These are phyloP conservation scores for Colletotrichum chrysophilum DNA, from an alignment of 2,329 filamentous ascomycete genomes.

Conservation along the genomic window DNA sequence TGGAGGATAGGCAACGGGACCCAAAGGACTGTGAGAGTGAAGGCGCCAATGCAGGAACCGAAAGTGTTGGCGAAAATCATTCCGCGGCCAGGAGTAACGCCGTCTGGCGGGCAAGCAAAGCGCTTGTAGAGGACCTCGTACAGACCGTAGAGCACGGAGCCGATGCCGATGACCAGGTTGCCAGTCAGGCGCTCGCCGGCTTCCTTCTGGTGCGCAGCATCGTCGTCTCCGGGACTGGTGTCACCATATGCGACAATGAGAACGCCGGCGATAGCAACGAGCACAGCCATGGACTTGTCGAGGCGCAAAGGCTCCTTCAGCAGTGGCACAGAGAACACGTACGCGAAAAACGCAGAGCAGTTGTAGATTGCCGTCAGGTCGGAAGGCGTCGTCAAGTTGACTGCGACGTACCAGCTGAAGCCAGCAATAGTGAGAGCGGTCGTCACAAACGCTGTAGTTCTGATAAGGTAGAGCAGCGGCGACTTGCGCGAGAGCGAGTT, in stretches of 20 bases:
- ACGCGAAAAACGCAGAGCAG: slow-evolving; percentile 98
- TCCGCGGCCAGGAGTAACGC: slow-evolving; percentile 81
- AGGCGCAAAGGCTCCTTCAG: slow-evolving; percentile 82
- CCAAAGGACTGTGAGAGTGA: slow-evolving; percentile 90
- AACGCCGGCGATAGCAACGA: slow-evolving; percentile 86
- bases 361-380: slow-evolving; percentile 99
- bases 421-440: slow-evolving; percentile 88
- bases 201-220: slow-evolving; percentile 46
- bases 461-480: slow-evolving; percentile 72
- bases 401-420: slow-evolving; percentile 93
- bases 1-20: slow-evolving; percentile 88
- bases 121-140: slow-evolving; percentile 98
- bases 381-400: slow-evolving; percentile 89
- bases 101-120: slow-evolving; percentile 90
- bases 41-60: slow-evolving; percentile 83
- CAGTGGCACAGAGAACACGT: slow-evolving; percentile 92
- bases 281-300: slow-evolving; percentile 86
- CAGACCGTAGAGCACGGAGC: slow-evolving; percentile 91
- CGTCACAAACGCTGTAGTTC: slow-evolving; percentile 82
- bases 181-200: slow-evolving; percentile 76
- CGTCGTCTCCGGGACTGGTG: slow-evolving; percentile 50
- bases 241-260: slow-evolving; percentile 96
- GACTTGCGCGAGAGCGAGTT: slow-evolving; percentile 39
- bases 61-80: slow-evolving; percentile 97
- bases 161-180: slow-evolving; percentile 90